Percentiles rank a stretch among this genome's conserved stretches.
phyloP scores from a whole-genome alignment of 192 early-diverging fungal species.

The Ambispora gerdemannii region DNA sequence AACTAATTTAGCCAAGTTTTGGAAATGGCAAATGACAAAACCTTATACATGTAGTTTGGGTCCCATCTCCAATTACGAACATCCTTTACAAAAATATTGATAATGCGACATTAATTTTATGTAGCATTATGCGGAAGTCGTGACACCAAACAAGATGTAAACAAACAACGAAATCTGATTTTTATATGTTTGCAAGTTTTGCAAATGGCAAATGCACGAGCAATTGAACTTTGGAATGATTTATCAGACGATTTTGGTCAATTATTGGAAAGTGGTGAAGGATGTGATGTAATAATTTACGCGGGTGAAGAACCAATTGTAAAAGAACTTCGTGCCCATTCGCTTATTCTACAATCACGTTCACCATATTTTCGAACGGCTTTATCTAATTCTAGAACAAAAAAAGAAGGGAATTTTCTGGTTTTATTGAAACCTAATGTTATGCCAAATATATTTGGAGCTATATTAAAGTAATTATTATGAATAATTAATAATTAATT shows the following conservation, averaged over 20 bases:
- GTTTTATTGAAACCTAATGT: slow-evolving; percentile 23
- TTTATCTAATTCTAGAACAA: slow-evolving; percentile 11
- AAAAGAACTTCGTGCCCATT: slow-evolving; percentile 20
- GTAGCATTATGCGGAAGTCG: too few species aligned
- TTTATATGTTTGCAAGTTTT: too few species aligned
- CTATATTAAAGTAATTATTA: slow-evolving; percentile 13
- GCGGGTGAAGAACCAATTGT: slow-evolving; percentile 25
- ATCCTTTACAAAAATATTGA: too few species aligned
- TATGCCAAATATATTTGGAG: slow-evolving; percentile 1
- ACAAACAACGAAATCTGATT: too few species aligned
- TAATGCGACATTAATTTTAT: too few species aligned
- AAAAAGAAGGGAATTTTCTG: slow-evolving; percentile 12
- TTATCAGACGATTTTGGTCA: slow-evolving; percentile 11
- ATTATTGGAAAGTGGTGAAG: slow-evolving; percentile 3
- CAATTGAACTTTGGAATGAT: slow-evolving; percentile 18
- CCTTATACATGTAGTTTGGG: too few species aligned
- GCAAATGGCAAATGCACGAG: too few species aligned
- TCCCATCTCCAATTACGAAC: too few species aligned
- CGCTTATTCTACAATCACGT: slow-evolving; percentile 17
- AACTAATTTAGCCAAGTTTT: too few species aligned
- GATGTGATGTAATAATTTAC: slow-evolving; percentile 25
- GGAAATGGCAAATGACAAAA: too few species aligned
- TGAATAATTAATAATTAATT: neutral
- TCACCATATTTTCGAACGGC: slow-evolving; percentile 28
- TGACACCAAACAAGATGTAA: too few species aligned